phyloP scores from a whole-genome alignment of 768 basidiomycete species.

The Pleurotus djamor region DNA sequence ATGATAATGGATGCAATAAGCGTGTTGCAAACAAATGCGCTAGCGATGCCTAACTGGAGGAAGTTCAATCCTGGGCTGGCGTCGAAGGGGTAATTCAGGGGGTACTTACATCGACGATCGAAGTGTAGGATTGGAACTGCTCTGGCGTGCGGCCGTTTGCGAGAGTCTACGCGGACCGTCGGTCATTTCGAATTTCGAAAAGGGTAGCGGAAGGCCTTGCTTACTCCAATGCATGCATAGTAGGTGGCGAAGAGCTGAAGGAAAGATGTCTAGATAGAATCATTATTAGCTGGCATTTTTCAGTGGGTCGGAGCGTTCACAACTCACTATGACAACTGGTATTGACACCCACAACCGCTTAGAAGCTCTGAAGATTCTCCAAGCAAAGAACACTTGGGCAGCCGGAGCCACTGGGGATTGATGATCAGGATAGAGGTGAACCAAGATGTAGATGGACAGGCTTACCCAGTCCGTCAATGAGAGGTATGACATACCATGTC shows the following conservation, averaged over 20 bases:
- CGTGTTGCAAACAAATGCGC: constrained; percentile 10
- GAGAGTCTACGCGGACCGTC: background rate
- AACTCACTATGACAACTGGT: background rate
- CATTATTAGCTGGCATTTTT: no score
- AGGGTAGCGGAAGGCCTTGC: background rate
- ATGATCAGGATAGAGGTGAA: background rate
- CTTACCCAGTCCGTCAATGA: constrained; percentile 10
- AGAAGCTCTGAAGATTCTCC: background rate
- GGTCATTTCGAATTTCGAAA: background rate
- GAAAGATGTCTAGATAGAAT: background rate
- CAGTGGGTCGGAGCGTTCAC: background rate
- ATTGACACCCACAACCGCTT: background rate
- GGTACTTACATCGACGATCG: background rate
- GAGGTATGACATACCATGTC: constrained; percentile 8
- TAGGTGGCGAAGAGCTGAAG: background rate
- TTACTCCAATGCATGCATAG: background rate
- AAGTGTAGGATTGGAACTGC: background rate
- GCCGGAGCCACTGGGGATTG: background rate
- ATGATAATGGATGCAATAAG: constrained; percentile 23
- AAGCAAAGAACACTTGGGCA: background rate
- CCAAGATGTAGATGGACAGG: background rate
- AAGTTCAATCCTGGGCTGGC: background rate
- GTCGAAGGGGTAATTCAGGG: background rate
- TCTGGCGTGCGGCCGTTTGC: background rate
- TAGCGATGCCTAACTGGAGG: constrained; percentile 12